These are phyloP conservation scores for Colletotrichum acutatum DNA, from an alignment of 2,329 filamentous ascomycete genomes.

Conservation along the genomic window DNA sequence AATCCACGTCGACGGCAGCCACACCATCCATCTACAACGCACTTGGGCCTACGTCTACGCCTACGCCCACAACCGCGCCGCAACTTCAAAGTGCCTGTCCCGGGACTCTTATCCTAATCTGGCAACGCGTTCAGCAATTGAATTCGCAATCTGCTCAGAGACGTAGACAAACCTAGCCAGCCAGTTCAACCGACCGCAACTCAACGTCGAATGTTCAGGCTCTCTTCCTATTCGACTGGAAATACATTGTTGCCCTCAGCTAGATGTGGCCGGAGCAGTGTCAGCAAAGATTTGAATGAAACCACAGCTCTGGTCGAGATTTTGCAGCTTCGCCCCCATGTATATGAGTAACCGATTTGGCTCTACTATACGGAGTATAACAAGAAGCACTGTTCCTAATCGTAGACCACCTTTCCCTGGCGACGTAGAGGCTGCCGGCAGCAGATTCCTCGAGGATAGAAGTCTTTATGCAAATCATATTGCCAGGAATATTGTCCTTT, in stretches of 20 bases:
- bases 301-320: neutral
- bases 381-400: neutral
- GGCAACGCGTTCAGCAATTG: conserved; percentile 14
- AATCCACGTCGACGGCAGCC: conserved; percentile 36
- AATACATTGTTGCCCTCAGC: neutral
- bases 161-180: conserved; percentile 1
- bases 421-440: conserved; percentile 1
- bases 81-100: neutral
- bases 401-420: neutral
- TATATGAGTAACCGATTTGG: neutral
- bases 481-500: neutral
- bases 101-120: conserved; percentile 7
- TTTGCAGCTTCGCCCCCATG: neutral
- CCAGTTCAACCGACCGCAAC: neutral
- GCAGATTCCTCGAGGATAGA: conserved; percentile 21
- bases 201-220: neutral
- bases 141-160: neutral
- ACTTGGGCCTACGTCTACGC: conserved; percentile 14
- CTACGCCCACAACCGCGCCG: conserved; percentile 20
- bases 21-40: conserved; percentile 29
- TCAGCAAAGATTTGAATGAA: neutral
- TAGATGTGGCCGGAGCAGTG: neutral
- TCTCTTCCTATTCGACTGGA: neutral
- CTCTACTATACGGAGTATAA: neutral
- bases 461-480: conserved; percentile 23